Evolutionary conservation across 805 yeast genomes (phyloP), one percentile per base, ranked within the genome.

Genomic region (Ogataea nakhonphanomensis): DNA sequence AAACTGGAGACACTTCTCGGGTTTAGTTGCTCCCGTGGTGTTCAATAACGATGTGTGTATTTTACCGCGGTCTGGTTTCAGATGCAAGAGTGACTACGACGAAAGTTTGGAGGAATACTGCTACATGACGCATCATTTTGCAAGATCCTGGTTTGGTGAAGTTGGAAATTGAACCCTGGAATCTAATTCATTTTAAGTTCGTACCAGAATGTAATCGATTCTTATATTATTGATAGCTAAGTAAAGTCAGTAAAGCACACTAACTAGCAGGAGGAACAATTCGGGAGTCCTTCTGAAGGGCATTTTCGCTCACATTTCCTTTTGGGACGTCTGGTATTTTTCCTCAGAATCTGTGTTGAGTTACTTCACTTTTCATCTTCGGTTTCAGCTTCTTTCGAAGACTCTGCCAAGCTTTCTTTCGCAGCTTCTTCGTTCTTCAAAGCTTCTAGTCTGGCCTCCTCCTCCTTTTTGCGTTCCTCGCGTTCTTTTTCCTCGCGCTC

Each of bases 71-170:
- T 35, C 39, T 6, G 50, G 48, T 6, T 49, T 45, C 40, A 39
- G 51, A 11, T 50, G 50, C 24, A 46, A 37, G 14, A 36, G 26
- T 24, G 36, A 37, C n/a, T 44, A 38, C 25, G 50, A 50, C 33
- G 33, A 43, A 25, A 73, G 45, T 6, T 25, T 44, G 20, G 37
- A 41, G 24, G 76, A 46, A 26, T 46, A 46, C 28, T 54, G 54
- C 35, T 50, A 50, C 28, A 25, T 49, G 35, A 43, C 46, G 8
- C 58, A 54, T 35, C 37, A 39, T 14, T 50, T 47, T 26, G 43
- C 51, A 8, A 45, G 48, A 9, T 45, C 52, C 17, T 54, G 55
- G 57, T 35, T 37, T n/a, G n/a, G 22, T 12, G 40, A 34, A 14
- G 37, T 40, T 11, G 17, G 23, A 22, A n/a, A n/a, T 5, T 21